A percentile compares a stretch with the other conserved stretches of the same genome.
These are phyloP conservation scores for Carex kokanica DNA, from an alignment of 176 grass and related monocot species.

Conservation along the genomic window DNA sequence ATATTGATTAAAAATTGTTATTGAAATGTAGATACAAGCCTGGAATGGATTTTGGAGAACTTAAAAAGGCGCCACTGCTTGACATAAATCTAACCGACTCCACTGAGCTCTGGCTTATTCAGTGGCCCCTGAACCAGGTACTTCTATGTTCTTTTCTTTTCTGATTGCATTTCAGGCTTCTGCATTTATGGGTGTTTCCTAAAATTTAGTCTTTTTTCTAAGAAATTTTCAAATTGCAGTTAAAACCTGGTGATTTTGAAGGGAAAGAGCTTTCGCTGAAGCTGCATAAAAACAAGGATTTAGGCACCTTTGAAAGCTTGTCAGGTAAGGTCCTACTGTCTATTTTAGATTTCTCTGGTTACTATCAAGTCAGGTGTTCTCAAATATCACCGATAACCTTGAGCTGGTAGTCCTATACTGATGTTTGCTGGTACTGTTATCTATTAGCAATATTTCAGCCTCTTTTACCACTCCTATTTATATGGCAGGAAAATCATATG, in stretches of 20 bases:
- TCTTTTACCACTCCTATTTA: not conserved
- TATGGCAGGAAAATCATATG: constrained; percentile 67
- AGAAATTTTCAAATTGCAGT: constrained; percentile 31
- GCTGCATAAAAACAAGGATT: constrained; percentile 37
- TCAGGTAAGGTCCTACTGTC: constrained; percentile 38
- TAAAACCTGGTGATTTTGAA: constrained; percentile 55
- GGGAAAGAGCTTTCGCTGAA: constrained; percentile 61
- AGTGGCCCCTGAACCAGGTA: constrained; percentile 72
- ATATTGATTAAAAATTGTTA: not conserved
- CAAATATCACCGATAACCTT: not conserved
- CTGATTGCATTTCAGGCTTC: not conserved
- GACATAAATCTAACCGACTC: constrained; percentile 51
- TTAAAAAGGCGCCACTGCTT: constrained; percentile 28
- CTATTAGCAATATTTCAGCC: not conserved
- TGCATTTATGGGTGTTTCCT: not conserved
- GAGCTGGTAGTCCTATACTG: not conserved
- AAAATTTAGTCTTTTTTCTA: not conserved
- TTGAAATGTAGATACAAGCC: constrained; percentile 53
- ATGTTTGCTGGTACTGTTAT: not conserved
- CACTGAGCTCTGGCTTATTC: constrained; percentile 78
- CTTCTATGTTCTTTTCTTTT: not conserved
- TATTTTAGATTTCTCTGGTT: not conserved
- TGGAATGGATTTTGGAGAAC: constrained; percentile 40
- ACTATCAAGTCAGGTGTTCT: not conserved
- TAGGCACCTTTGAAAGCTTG: constrained; percentile 59